Evolutionary conservation across 345 rosid species (phyloP).

Genomic region (Hevea brasiliensis): DNA sequence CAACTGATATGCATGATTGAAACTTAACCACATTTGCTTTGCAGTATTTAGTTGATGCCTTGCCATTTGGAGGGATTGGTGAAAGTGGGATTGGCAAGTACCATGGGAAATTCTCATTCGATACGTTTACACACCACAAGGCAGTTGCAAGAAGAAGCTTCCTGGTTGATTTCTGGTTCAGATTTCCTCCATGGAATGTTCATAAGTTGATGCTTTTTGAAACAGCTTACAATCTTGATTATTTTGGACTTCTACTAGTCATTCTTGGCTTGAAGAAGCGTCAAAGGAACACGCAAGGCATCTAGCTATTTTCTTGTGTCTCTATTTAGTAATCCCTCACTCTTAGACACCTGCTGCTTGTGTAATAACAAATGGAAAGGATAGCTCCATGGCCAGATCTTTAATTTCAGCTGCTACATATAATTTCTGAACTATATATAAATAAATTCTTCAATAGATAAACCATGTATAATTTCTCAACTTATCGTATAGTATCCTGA

Average conservation of each 20-base stretch:
- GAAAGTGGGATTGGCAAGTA: slow-evolving; percentile 61
- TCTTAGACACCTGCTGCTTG: no score
- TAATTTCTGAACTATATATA: no score
- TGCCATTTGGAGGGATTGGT: slow-evolving; percentile 74
- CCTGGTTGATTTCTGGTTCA: slow-evolving; percentile 58
- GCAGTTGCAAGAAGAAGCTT: slow-evolving; percentile 51
- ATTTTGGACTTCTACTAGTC: slow-evolving; percentile 48
- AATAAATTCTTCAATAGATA: no score
- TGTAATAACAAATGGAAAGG: no score
- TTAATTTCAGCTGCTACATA: no score
- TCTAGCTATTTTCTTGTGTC: slow-evolving; percentile 11
- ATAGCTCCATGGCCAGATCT: no score
- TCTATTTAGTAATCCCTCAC: no score
- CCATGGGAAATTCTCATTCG: slow-evolving; percentile 72
- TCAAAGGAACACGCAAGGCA: not conserved
- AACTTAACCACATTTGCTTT: no score
- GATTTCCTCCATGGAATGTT: slow-evolving; percentile 70
- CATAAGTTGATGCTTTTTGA: slow-evolving; percentile 54
- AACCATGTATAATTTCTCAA: no score
- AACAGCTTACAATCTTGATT: slow-evolving; percentile 34
- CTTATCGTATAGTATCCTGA: no score
- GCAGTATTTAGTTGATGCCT: slow-evolving; percentile 52
- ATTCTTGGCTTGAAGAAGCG: slow-evolving; percentile 51
- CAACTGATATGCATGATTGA: no score
- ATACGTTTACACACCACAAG: slow-evolving; percentile 58